Percentiles rank a stretch among this genome's conserved stretches.
These are phyloP conservation scores for Aspergillus aculeatus DNA, from an alignment of 2,329 filamentous ascomycete genomes.

Conservation along the genomic window DNA sequence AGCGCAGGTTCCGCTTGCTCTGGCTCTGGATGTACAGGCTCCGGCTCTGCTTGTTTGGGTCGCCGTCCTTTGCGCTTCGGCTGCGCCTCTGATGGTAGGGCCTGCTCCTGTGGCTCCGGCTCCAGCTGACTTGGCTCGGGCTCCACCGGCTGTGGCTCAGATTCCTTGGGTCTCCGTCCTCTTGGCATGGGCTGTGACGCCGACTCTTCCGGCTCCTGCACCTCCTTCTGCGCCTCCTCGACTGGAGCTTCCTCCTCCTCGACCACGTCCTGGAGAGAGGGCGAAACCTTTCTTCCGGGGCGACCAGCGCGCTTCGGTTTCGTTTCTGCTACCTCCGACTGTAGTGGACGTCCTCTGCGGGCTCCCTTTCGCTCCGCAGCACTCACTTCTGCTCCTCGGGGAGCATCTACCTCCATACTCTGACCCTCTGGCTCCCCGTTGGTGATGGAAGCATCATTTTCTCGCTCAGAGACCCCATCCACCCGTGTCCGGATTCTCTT, in stretches of 20 bases:
- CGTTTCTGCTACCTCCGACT: slow-evolving; percentile 12
- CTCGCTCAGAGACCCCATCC: slow-evolving; percentile 7
- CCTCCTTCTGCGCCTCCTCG: neutral
- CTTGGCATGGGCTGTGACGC: neutral
- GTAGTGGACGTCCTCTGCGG: neutral
- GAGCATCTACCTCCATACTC: neutral
- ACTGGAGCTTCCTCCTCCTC: neutral
- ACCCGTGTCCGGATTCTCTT: slow-evolving; percentile 12
- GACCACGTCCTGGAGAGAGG: neutral
- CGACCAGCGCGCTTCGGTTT: slow-evolving; percentile 19
- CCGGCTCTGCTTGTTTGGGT: neutral
- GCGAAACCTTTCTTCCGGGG: slow-evolving; percentile 7
- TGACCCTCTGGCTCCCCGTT: slow-evolving; percentile 2
- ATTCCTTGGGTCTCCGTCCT: neutral
- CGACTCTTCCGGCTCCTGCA: neutral
- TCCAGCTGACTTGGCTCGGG: neutral
- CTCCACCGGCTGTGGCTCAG: neutral
- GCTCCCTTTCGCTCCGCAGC: neutral
- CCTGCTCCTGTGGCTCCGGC: neutral
- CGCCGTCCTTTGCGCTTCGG: neutral
- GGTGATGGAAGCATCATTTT: neutral
- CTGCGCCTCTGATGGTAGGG: neutral
- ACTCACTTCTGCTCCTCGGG: slow-evolving; percentile 1
- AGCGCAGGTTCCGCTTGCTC: neutral
- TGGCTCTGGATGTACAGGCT: neutral